Percentiles rank a stretch among this genome's conserved stretches.
phyloP scores from a whole-genome alignment of 345 rosid genomes.

The Populus nigra region DNA sequence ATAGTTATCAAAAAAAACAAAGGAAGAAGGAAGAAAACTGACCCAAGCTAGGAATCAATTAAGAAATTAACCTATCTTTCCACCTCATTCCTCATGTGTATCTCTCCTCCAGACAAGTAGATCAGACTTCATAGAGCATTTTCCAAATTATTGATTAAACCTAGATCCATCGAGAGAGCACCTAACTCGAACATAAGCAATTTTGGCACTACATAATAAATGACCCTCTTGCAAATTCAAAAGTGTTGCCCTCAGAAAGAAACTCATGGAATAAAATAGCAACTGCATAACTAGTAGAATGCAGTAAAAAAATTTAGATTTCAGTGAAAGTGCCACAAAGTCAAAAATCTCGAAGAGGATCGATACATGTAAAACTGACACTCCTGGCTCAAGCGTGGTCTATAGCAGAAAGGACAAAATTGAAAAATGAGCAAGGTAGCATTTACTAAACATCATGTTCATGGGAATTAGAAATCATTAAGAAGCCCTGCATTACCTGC shows the following conservation, averaged over 20 bases:
- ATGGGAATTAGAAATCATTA: neutral
- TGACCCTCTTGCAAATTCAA: neutral
- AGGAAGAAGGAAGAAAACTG: neutral
- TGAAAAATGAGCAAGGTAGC: neutral
- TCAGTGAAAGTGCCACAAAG: neutral
- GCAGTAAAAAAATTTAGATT: neutral
- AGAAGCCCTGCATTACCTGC: conserved; percentile 50
- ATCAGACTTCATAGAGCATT: neutral
- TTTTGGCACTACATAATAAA: neutral
- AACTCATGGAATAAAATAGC: neutral
- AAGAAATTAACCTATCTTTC: neutral
- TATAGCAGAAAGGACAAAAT: neutral
- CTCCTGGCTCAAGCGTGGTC: neutral
- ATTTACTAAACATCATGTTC: neutral
- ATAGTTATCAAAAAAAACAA: neutral
- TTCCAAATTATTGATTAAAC: neutral
- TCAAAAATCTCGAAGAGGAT: neutral
- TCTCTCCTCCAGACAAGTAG: neutral
- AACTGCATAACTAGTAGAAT: neutral
- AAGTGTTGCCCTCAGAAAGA: neutral
- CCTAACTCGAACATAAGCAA: neutral
- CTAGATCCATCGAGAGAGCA: neutral
- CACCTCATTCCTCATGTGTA: neutral
- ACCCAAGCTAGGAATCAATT: neutral
- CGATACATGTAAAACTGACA: neutral